Evolutionary conservation across 2,329 filamentous ascomycete genomes (phyloP).

Genomic region (Trichoderma sp.): DNA sequence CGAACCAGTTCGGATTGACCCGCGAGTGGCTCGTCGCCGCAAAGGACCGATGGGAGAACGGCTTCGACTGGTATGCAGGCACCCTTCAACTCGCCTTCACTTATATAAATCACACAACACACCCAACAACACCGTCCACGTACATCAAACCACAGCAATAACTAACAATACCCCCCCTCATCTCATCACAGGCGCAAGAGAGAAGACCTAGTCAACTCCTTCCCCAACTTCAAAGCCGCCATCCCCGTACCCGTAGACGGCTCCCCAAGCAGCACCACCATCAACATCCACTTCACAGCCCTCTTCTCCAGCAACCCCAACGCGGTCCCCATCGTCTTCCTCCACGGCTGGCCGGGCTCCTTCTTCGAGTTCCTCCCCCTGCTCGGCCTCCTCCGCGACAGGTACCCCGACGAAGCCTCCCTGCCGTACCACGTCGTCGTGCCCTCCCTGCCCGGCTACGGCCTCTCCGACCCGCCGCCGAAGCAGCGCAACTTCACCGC

Average conservation of each 20-base stretch:
- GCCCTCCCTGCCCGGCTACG: slow-evolving; percentile 3
- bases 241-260: background rate
- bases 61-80: background rate
- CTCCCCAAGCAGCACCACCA: slow-evolving; percentile 1
- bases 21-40: slow-evolving; percentile 6
- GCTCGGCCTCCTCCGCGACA: background rate
- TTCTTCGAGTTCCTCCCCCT: slow-evolving; percentile 16
- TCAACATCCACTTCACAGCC: slow-evolving; percentile 2
- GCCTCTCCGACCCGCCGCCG: background rate
- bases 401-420: background rate
- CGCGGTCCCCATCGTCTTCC: background rate
- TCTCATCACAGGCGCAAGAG: background rate
- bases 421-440: slow-evolving; percentile 8
- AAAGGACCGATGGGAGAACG: slow-evolving; percentile 6
- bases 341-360: slow-evolving; percentile 10
- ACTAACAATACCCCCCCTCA: background rate
- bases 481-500: background rate
- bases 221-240: slow-evolving; percentile 5
- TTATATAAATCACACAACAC: too few relatives aligned
- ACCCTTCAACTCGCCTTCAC: too few relatives aligned
- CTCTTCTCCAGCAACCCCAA: slow-evolving; percentile 10
- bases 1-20: background rate
- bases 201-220: slow-evolving; percentile 7
- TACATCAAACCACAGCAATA: background rate
- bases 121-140: background rate